phyloP scores from a whole-genome alignment of 768 basidiomycete species.

The Amanita rubescens region DNA sequence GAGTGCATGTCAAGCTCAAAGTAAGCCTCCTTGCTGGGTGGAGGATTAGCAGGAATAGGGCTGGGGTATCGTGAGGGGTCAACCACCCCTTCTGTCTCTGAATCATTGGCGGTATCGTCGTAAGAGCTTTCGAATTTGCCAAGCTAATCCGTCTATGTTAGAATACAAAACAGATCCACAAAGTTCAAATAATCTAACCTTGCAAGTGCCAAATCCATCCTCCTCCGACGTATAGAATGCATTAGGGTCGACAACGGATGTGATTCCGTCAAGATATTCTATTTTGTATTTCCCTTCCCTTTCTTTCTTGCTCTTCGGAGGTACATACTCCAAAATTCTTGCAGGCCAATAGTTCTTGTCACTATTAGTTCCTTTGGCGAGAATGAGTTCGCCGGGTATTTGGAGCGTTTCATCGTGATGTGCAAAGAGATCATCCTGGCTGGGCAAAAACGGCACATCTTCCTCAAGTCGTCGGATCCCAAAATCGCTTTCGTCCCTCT shows the following conservation, averaged over 20 bases:
- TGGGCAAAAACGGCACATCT: constrained; percentile 3
- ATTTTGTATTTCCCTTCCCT: constrained; percentile 40
- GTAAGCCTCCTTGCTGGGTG: constrained; percentile 38
- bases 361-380: constrained; percentile 38
- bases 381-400: constrained; percentile 62
- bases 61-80: constrained; percentile 26
- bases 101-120: constrained; percentile 31
- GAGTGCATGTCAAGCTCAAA: constrained; percentile 38
- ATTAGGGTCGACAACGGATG: constrained; percentile 34
- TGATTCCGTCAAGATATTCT: constrained; percentile 49
- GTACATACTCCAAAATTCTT: constrained; percentile 43
- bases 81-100: constrained; percentile 22
- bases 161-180: neutral
- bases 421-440: constrained; percentile 26
- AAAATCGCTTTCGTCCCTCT: constrained; percentile 9
- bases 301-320: constrained; percentile 31
- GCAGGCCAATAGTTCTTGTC: constrained; percentile 59
- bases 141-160: constrained; percentile 28
- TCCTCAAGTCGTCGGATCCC: constrained; percentile 7
- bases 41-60: constrained; percentile 34
- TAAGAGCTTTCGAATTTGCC: constrained; percentile 47
- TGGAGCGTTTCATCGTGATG: constrained; percentile 39
- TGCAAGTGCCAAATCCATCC: constrained; percentile 55
- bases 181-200: constrained; percentile 26
- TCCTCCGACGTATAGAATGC: constrained; percentile 55